Conservation (phyloP, 2,329 filamentous ascomycete genomes). For the Aspergillus viridinutans region DNA sequence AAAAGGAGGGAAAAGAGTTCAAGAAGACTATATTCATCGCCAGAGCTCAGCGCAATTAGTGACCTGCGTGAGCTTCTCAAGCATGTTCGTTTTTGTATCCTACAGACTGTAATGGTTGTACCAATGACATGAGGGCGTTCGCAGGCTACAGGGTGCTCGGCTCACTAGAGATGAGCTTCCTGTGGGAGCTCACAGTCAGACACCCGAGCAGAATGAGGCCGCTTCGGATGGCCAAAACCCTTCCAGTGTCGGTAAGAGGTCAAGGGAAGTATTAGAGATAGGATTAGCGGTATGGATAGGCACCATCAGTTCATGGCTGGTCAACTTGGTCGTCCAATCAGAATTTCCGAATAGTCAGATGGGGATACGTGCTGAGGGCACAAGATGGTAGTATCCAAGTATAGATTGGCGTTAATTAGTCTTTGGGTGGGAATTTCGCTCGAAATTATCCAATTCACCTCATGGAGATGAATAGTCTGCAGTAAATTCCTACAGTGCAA, state of each 20-base stretch:
- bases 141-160: background rate
- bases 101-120: background rate
- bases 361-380: background rate
- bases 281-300: background rate
- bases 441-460: background rate
- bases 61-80: background rate
- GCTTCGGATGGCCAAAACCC: background rate
- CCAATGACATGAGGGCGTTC: background rate
- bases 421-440: background rate
- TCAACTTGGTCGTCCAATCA: slow-evolving; percentile 15
- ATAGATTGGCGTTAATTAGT: background rate
- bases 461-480: background rate
- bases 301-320: background rate
- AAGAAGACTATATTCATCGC: slow-evolving; percentile 30
- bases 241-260: background rate
- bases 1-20: slow-evolving; percentile 18
- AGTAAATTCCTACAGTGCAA: background rate
- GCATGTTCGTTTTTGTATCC: background rate
- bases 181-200: background rate
- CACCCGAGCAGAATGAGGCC: background rate
- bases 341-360: slow-evolving; percentile 21
- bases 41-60: slow-evolving; percentile 23
- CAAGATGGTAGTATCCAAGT: background rate
- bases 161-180: background rate
- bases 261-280: background rate